These are phyloP conservation scores for Claviceps lovelessii DNA, from an alignment of 2,329 filamentous ascomycete genomes.

Conservation along the genomic window DNA sequence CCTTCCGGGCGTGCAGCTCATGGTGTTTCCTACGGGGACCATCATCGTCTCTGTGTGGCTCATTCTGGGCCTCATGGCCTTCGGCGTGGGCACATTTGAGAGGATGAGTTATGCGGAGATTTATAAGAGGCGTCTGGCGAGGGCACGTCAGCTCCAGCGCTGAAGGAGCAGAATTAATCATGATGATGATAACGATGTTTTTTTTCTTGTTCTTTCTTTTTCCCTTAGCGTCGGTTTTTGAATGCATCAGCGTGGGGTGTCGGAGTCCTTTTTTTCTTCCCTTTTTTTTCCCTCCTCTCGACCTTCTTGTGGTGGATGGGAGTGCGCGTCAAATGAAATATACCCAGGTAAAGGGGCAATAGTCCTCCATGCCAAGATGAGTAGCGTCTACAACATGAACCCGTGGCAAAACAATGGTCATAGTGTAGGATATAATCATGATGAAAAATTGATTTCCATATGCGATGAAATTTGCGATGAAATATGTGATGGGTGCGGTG, in stretches of 20 bases:
- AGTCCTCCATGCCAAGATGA: too few species aligned
- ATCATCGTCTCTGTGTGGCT: slow-evolving; percentile 52
- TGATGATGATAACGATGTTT: too few species aligned
- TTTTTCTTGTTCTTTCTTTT: too few species aligned
- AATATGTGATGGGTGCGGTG: too few species aligned
- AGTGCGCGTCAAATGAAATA: too few species aligned
- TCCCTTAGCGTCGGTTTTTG: neutral
- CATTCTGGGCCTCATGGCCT: slow-evolving; percentile 37
- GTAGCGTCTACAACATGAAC: too few species aligned
- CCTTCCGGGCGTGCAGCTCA: slow-evolving; percentile 51
- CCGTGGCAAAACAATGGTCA: too few species aligned
- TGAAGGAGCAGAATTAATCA: too few species aligned
- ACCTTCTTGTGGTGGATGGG: neutral
- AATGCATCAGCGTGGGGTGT: neutral
- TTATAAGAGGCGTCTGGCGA: slow-evolving; percentile 31
- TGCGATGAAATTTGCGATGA: too few species aligned
- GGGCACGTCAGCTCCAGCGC: neutral
- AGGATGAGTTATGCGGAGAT: slow-evolving; percentile 51
- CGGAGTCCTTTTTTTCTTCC: neutral
- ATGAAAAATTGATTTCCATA: too few species aligned
- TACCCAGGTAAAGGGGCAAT: too few species aligned
- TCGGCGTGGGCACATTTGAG: slow-evolving; percentile 51
- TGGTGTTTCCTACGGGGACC: slow-evolving; percentile 58
- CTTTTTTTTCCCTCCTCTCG: neutral
- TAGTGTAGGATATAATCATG: too few species aligned